A percentile compares a stretch with the other conserved stretches of the same genome.
These are phyloP conservation scores for Chrysanthemum lavandulifolium DNA, from an alignment of 129 eudicot genomes.

Conservation along the genomic window DNA sequence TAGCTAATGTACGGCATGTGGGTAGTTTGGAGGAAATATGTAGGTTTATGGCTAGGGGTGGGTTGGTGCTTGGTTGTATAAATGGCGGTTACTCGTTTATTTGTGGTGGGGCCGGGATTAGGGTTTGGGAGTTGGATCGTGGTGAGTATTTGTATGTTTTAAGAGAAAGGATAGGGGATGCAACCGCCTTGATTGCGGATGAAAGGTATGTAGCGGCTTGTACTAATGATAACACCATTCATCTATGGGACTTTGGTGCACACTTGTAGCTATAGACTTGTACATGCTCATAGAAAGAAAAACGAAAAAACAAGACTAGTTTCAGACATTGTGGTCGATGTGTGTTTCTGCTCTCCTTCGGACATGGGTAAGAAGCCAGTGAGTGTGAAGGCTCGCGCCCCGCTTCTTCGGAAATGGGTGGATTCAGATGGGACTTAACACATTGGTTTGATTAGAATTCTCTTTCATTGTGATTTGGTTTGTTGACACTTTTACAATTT, in stretches of 20 bases:
- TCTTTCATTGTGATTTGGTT: neutral
- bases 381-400: neutral
- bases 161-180: conserved; percentile 59
- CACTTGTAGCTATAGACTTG: conserved; percentile 22
- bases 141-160: conserved; percentile 53
- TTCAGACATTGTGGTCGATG: neutral
- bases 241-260: conserved; percentile 73
- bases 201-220: conserved; percentile 62
- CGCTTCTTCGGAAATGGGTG: no score
- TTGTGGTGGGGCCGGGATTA: conserved; percentile 44
- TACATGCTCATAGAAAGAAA: conserved; percentile 14
- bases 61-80: conserved; percentile 48
- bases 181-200: conserved; percentile 43
- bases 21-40: conserved; percentile 48
- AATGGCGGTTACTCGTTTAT: conserved; percentile 53
- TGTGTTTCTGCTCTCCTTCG: conserved; percentile 1
- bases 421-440: neutral
- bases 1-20: conserved; percentile 48
- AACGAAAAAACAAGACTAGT: neutral
- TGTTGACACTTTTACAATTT: neutral
- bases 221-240: conserved; percentile 50
- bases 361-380: neutral
- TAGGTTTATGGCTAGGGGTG: conserved; percentile 51
- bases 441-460: neutral
- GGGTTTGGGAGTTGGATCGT: conserved; percentile 64